phyloP scores from a whole-genome alignment of 2,329 filamentous ascomycete genomes.

The Epichloe elymi region DNA sequence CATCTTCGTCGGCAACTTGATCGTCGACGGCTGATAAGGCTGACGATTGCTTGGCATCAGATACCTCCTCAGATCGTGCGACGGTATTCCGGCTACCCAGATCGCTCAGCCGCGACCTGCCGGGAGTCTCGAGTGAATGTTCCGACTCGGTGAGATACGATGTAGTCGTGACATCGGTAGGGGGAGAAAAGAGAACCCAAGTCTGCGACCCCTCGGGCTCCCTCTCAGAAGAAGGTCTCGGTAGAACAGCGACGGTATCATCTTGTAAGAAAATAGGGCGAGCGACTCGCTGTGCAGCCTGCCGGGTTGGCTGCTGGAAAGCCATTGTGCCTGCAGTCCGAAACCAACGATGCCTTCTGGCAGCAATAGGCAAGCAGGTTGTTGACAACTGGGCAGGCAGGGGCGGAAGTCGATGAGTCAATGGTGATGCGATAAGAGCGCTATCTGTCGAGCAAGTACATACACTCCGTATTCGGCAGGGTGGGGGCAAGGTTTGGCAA shows the following conservation, averaged over 20 bases:
- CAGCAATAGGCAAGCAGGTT: background rate
- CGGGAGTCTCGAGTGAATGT: conserved; percentile 49
- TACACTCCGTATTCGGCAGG: background rate
- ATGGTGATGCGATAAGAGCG: conserved; percentile 4
- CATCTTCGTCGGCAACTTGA: conserved; percentile 46
- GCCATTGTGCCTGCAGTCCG: conserved; percentile 28
- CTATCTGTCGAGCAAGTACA: background rate
- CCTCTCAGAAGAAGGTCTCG: conserved; percentile 14
- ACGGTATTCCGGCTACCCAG: conserved; percentile 65
- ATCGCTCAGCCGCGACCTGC: conserved; percentile 64
- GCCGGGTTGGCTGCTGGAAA: conserved; percentile 47
- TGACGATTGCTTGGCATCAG: conserved; percentile 28
- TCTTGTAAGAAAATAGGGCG: conserved; percentile 28
- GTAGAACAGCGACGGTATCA: conserved; percentile 15
- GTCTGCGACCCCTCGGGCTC: conserved; percentile 64
- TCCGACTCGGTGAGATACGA: conserved; percentile 58
- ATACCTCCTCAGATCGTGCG: conserved; percentile 43
- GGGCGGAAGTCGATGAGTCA: background rate
- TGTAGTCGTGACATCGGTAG: conserved; percentile 47
- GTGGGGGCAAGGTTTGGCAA: background rate
- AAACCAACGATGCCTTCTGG: background rate
- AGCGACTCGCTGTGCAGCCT: conserved; percentile 34
- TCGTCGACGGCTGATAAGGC: conserved; percentile 23
- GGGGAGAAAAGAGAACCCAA: conserved; percentile 86
- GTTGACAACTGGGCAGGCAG: background rate